A percentile compares a stretch with the other conserved stretches of the same genome.
phyloP scores from a whole-genome alignment of 306 rosid genomes.

The Ziziphus jujuba region DNA sequence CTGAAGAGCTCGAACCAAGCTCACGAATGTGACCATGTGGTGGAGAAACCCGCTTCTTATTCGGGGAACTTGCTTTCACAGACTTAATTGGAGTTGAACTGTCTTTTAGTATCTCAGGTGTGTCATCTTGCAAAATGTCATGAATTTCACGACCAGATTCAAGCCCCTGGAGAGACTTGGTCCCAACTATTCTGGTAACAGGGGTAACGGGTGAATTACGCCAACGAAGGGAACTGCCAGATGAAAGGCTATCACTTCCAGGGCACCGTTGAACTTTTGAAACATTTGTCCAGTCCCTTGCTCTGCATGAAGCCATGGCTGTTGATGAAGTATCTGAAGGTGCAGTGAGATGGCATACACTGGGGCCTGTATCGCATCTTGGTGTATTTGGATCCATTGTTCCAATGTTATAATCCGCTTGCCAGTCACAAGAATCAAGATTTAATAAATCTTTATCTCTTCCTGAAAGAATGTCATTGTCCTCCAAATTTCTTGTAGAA shows the following conservation, averaged over 20 bases:
- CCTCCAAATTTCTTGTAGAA: conserved; percentile 23
- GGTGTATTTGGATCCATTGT: conserved; percentile 28
- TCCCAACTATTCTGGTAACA: conserved; percentile 25
- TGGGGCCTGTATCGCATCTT: conserved; percentile 15
- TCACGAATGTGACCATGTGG: conserved; percentile 38
- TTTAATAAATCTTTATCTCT: conserved; percentile 25
- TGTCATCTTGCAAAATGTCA: conserved; percentile 54
- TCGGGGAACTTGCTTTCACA: conserved; percentile 61
- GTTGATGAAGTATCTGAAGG: conserved; percentile 19
- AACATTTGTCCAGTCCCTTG: conserved; percentile 21
- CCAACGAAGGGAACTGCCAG: conserved; percentile 38
- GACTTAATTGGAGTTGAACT: conserved; percentile 34
- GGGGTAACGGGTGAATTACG: conserved; percentile 55
- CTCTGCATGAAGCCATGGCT: conserved; percentile 24
- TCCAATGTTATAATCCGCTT: conserved; percentile 17
- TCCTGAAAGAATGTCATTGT: conserved; percentile 23
- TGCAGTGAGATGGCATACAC: conserved; percentile 20
- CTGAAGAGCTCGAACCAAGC: conserved; percentile 51
- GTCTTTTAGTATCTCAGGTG: conserved; percentile 55
- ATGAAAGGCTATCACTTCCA: conserved; percentile 26
- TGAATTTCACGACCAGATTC: conserved; percentile 31
- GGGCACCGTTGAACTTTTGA: conserved; percentile 23
- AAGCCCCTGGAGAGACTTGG: conserved; percentile 16
- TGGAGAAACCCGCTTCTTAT: conserved; percentile 69
- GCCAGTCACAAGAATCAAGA: conserved; percentile 29